Evolutionary conservation across 1,139 yeast species (phyloP), one percentile per base, ranked within the genome.

Genomic region (Waltiozyma sp.): DNA sequence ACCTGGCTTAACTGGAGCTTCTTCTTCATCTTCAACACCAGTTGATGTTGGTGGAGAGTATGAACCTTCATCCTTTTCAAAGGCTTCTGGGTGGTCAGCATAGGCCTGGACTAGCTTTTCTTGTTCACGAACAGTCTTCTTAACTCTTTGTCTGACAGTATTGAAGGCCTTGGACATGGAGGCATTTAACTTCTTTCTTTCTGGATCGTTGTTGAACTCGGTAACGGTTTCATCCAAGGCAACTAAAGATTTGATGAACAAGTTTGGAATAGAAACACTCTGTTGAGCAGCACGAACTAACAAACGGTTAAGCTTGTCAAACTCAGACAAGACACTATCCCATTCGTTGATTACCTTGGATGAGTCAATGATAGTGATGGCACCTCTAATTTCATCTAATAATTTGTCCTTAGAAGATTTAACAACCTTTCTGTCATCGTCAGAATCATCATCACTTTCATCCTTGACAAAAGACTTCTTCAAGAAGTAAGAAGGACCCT

Each of bases 331-430:
- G 41, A 85, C 83, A 40, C 74, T 70, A 43, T 80, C 74, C 96
- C 96, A 91, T 63, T 85, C 91, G 57, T 79, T 80, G 53, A 73
- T 73, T 65, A 75, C 75, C 64, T 72, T 83, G 48, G 79, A 81
- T 51, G 72, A 75, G 57, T 83, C 91, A 57, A 88, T 76, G 47
- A 77, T 70, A 58, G 77, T 83, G 56, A 82, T 75, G 37, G 77
- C 66, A 34, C 72, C 71, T 55, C 77, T 81, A 68, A 91, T 75
- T 63, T 91, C 98, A 61, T 88, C 97, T 53, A 87, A 62, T 49
- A 89, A 72, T 67, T 89, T 93, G 54, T 89, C 97, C 67, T 84
- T 87, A 45, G 96, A 96, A 47, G 93, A 80, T 66, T 85, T 89
- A 55, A 91, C 96, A 40, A 88, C 87, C 57, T 82, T 84, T 63